phyloP scores from a whole-genome alignment of 805 yeast genomes.

The Candida incommunis region DNA sequence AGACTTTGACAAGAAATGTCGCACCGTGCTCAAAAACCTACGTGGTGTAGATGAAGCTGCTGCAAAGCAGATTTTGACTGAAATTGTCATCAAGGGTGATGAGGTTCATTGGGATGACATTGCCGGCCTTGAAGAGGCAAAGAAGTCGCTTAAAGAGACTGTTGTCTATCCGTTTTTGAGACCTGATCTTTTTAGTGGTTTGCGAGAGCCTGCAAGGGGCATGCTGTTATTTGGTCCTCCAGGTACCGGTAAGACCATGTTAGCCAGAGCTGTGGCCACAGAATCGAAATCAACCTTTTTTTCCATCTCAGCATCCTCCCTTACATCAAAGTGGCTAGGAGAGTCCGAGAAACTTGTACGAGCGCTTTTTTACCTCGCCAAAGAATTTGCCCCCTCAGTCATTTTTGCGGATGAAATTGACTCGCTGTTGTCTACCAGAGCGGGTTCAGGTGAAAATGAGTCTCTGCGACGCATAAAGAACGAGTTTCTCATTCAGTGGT shows the following conservation, averaged over 20 bases:
- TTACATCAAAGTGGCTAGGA: conserved; percentile 72
- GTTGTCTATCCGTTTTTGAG: conserved; percentile 91
- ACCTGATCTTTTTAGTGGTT: conserved; percentile 82
- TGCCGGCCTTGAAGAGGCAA: conserved; percentile 84
- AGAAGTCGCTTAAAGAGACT: conserved; percentile 78
- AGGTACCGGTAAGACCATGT: conserved; percentile 98
- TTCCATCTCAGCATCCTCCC: conserved; percentile 77
- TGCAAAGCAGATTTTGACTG: conserved; percentile 74
- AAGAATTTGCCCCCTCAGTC: conserved; percentile 78
- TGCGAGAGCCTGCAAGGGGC: conserved; percentile 92
- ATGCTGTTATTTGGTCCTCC: conserved; percentile 96
- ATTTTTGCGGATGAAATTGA: conserved; percentile 95
- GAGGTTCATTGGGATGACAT: conserved; percentile 91
- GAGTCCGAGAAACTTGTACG: conserved; percentile 89
- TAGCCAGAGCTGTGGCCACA: conserved; percentile 92
- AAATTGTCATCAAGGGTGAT: conserved; percentile 80
- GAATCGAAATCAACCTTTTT: conserved; percentile 90
- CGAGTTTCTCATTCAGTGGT: conserved; percentile 91
- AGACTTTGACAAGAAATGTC: conserved; percentile 21
- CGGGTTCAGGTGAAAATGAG: conserved; percentile 68
- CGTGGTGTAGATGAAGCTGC: conserved; percentile 66
- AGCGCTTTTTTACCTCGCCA: conserved; percentile 75
- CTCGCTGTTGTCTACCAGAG: conserved; percentile 70
- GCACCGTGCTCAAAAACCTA: conserved; percentile 21
- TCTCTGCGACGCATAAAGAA: conserved; percentile 81